Evolutionary conservation across 305 asterid species (phyloP).

Genomic region (Fraxinus nigra): DNA sequence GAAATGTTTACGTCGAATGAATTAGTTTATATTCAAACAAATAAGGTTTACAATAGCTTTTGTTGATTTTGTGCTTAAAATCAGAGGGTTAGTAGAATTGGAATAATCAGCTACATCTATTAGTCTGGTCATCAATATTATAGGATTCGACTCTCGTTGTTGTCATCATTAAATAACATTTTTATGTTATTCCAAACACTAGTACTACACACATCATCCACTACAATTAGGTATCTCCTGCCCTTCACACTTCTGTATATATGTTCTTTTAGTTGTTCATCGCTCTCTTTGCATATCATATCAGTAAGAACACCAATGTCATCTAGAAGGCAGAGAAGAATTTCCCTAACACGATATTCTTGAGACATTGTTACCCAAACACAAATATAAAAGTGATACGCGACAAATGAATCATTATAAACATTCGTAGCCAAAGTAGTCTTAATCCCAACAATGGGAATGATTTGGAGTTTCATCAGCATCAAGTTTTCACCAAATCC

Average conservation of each 20-base stretch:
- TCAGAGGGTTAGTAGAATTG: no score
- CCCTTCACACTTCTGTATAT: neutral
- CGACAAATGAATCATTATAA: neutral
- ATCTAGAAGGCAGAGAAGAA: neutral
- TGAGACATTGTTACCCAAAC: neutral
- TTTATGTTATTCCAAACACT: neutral
- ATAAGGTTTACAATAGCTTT: no score
- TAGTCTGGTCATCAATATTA: neutral
- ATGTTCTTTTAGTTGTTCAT: neutral
- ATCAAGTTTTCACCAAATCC: neutral
- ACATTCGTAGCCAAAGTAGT: conserved; percentile 3
- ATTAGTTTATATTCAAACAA: no score
- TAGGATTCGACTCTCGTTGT: neutral
- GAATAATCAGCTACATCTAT: neutral
- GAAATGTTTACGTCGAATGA: no score
- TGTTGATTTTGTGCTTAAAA: no score
- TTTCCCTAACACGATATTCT: neutral
- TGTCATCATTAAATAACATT: neutral
- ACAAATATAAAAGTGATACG: neutral
- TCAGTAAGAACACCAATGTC: neutral
- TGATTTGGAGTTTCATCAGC: conserved; percentile 4
- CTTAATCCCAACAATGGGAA: conserved; percentile 3
- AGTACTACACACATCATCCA: neutral
- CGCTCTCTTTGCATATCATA: neutral
- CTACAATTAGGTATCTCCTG: neutral